These are phyloP conservation scores for Globisporangium ultimum DNA, from an alignment of 352 stramenopile genomes.

Conservation along the genomic window DNA sequence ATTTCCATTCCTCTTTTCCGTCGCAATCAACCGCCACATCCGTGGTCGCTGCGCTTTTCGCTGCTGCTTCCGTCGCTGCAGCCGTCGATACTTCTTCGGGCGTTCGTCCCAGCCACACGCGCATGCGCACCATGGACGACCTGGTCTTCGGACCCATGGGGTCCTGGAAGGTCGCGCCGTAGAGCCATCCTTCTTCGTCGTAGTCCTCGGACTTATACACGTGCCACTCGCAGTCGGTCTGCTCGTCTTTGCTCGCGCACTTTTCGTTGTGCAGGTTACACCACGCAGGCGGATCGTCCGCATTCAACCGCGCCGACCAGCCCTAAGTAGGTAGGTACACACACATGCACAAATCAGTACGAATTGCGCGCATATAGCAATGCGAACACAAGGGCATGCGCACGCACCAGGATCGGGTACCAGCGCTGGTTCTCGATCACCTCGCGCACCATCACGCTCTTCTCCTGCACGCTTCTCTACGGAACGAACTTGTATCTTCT, in stretches of 20 bases:
- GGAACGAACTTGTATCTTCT: slow-evolving; percentile 2
- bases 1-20: slow-evolving; percentile 26
- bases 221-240: slow-evolving; percentile 62
- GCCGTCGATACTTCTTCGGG: slow-evolving; percentile 23
- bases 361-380: neutral
- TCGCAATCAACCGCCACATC: neutral
- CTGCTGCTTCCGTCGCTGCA: slow-evolving; percentile 12
- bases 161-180: slow-evolving; percentile 63
- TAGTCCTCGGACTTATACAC: slow-evolving; percentile 85
- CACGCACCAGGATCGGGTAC: slow-evolving; percentile 70
- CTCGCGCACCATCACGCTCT: slow-evolving; percentile 35
- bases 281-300: slow-evolving; percentile 72
- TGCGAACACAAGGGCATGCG: neutral
- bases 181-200: slow-evolving; percentile 84
- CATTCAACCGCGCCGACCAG: slow-evolving; percentile 65
- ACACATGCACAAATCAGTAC: neutral
- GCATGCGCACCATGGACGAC: slow-evolving; percentile 67
- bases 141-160: slow-evolving; percentile 61
- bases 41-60: slow-evolving; percentile 11
- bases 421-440: slow-evolving; percentile 88
- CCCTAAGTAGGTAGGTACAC: slow-evolving; percentile 32
- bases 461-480: neutral
- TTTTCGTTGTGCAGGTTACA: slow-evolving; percentile 38
- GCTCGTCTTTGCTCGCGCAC: slow-evolving; percentile 52
- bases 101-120: slow-evolving; percentile 69